A percentile compares a stretch with the other conserved stretches of the same genome.
phyloP scores from a whole-genome alignment of 2,329 filamentous ascomycete genomes.

The Paraconiothyrium sp. region DNA sequence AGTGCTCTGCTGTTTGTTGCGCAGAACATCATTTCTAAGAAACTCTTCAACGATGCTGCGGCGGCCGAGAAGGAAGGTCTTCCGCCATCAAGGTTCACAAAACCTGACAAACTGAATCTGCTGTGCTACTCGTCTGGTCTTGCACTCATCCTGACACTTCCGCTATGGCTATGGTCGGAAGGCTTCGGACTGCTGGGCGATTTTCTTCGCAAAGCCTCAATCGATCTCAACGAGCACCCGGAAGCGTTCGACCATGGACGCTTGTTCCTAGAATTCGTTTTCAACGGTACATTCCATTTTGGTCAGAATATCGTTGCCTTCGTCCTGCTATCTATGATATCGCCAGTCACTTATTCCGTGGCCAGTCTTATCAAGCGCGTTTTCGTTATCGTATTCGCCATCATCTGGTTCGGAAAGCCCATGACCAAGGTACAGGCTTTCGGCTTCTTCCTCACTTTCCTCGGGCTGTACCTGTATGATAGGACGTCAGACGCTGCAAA shows the following conservation, averaged over 20 bases:
- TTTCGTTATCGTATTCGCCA: constrained; percentile 93
- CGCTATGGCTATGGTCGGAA: constrained; percentile 94
- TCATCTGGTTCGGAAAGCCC: constrained; percentile 93
- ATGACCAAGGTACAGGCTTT: constrained; percentile 84
- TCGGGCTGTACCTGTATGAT: constrained; percentile 95
- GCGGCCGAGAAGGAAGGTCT: constrained; percentile 78
- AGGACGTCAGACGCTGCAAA: constrained; percentile 88
- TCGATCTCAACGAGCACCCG: constrained; percentile 79
- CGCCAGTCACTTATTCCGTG: constrained; percentile 96
- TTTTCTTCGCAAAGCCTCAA: constrained; percentile 80
- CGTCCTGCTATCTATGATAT: constrained; percentile 88
- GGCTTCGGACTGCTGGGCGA: constrained; percentile 80
- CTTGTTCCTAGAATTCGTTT: constrained; percentile 83
- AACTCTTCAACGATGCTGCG: constrained; percentile 93
- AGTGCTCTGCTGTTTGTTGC: constrained; percentile 96
- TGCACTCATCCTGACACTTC: constrained; percentile 86
- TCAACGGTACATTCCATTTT: constrained; percentile 98
- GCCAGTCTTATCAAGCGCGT: constrained; percentile 96
- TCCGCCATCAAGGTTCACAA: constrained; percentile 69
- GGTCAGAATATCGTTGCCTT: constrained; percentile 96
- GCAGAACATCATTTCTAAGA: constrained; percentile 98
- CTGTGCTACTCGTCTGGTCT: constrained; percentile 96
- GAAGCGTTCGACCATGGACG: constrained; percentile 73
- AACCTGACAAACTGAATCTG: constrained; percentile 95
- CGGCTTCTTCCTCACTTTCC: constrained; percentile 87